Conservation (phyloP, 2,329 filamentous ascomycete species). For the Aspergillus luchuensis region DNA sequence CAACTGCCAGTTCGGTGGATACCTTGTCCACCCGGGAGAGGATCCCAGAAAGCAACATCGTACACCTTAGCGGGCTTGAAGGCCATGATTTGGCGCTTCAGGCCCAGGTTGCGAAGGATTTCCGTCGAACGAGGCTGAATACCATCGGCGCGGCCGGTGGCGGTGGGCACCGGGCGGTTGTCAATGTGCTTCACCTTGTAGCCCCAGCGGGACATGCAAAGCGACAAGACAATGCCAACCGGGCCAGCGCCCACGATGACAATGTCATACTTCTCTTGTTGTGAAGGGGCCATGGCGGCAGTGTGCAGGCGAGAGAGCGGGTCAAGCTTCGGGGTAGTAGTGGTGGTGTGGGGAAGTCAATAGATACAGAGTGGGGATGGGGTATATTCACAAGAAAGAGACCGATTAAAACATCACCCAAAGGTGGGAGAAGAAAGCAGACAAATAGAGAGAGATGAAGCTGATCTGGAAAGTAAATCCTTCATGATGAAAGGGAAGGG, state of each 20-base stretch:
- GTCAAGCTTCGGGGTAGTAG: slow-evolving; percentile 2
- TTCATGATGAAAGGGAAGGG: slow-evolving; percentile 22
- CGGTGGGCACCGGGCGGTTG: slow-evolving; percentile 80
- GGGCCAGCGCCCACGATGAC: slow-evolving; percentile 90
- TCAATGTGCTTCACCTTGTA: slow-evolving; percentile 96
- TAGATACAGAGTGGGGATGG: neutral
- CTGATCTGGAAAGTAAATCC: slow-evolving; percentile 4
- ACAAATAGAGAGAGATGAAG: slow-evolving; percentile 1
- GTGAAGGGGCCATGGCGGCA: slow-evolving; percentile 28
- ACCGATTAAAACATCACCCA: neutral
- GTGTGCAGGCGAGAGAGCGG: neutral
- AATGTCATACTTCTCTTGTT: slow-evolving; percentile 60
- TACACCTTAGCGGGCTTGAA: slow-evolving; percentile 84
- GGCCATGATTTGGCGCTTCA: slow-evolving; percentile 86
- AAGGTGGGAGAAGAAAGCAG: neutral
- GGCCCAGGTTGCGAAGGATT: slow-evolving; percentile 82
- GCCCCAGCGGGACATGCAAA: slow-evolving; percentile 86
- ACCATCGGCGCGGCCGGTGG: slow-evolving; percentile 84
- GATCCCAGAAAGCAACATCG: slow-evolving; percentile 69
- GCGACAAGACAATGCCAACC: slow-evolving; percentile 83
- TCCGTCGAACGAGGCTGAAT: slow-evolving; percentile 90
- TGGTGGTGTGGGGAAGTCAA: neutral
- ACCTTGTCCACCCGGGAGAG: slow-evolving; percentile 52
- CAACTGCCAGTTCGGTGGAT: slow-evolving; percentile 68
- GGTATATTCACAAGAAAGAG: neutral